phyloP scores from a whole-genome alignment of 371 early-diverging fungal species.

The Capniomyces stellatus region DNA sequence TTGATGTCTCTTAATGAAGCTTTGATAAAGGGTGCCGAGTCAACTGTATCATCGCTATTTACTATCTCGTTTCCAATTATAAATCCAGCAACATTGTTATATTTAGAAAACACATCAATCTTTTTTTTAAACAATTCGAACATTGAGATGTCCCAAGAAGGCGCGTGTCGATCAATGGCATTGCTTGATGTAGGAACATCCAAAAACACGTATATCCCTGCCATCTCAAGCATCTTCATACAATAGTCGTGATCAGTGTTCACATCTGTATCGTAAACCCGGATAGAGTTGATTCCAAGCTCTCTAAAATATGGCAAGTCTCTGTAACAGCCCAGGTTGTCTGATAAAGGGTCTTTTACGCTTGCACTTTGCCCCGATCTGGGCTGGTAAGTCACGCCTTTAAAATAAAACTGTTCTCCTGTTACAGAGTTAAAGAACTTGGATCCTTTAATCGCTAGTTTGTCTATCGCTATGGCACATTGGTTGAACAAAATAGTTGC shows the following conservation, averaged over 20 bases:
- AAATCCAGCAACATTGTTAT: constrained; percentile 45
- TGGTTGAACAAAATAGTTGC: too few relatives aligned
- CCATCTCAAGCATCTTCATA: constrained; percentile 44
- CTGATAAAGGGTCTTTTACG: constrained; percentile 40
- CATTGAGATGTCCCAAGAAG: constrained; percentile 36
- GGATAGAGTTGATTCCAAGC: constrained; percentile 51
- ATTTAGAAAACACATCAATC: constrained; percentile 43
- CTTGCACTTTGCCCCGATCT: constrained; percentile 15
- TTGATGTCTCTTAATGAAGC: constrained; percentile 51
- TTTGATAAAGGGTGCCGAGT: constrained; percentile 48
- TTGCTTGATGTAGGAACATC: constrained; percentile 41
- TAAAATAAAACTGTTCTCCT: constrained; percentile 57
- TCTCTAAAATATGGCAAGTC: constrained; percentile 46
- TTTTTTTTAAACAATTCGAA: constrained; percentile 35
- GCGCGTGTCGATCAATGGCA: constrained; percentile 43
- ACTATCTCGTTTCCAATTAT: constrained; percentile 66
- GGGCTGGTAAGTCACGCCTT: constrained; percentile 65
- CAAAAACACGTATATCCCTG: constrained; percentile 50
- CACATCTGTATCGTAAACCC: constrained; percentile 56
- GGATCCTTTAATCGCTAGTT: constrained; percentile 43
- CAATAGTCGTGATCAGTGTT: constrained; percentile 43
- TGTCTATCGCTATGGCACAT: constrained; percentile 28
- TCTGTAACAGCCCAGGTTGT: constrained; percentile 34
- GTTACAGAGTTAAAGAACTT: constrained; percentile 53
- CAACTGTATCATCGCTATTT: constrained; percentile 39